A percentile compares a stretch with the other conserved stretches of the same genome.
phyloP scores from a whole-genome alignment of 2,329 filamentous ascomycete species.

The Drechslerella stenobrocha region DNA sequence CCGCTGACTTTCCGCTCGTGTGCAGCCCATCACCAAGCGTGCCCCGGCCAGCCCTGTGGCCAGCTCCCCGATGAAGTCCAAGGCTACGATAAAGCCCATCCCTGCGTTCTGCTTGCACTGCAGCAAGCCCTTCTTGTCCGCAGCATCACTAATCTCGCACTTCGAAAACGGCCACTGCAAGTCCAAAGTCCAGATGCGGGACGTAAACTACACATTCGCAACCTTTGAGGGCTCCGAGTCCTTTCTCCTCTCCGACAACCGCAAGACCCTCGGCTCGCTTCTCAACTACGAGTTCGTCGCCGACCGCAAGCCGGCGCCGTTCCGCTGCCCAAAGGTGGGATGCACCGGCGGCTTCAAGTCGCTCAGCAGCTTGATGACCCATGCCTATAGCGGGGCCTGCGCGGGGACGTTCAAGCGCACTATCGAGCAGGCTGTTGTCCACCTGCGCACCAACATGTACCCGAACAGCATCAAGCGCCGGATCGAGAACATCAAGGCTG shows the following conservation, averaged over 20 bases:
- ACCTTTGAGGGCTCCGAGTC: slow-evolving; percentile 8
- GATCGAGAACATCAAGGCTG: background rate
- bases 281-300: slow-evolving; percentile 7
- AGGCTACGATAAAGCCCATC: background rate
- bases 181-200: slow-evolving; percentile 2
- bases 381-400: slow-evolving; percentile 7
- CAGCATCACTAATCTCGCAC: slow-evolving; percentile 12
- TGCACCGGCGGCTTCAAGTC: slow-evolving; percentile 3
- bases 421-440: background rate
- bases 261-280: slow-evolving; percentile 16
- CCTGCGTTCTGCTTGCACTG: slow-evolving; percentile 10
- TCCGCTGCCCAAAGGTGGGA: background rate
- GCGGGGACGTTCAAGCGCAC: background rate
- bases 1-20: no score
- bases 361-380: slow-evolving; percentile 16
- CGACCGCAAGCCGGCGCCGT: background rate
- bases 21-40: no score
- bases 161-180: slow-evolving; percentile 14
- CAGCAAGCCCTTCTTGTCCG: background rate
- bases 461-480: slow-evolving; percentile 9
- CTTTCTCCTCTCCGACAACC: slow-evolving; percentile 8
- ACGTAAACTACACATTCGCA: slow-evolving; percentile 30
- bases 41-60: no score
- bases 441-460: slow-evolving; percentile 16
- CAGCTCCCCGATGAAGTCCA: no score